Conservation (phyloP, 768 basidiomycete genomes). For the Lyophyllum decastes region DNA sequence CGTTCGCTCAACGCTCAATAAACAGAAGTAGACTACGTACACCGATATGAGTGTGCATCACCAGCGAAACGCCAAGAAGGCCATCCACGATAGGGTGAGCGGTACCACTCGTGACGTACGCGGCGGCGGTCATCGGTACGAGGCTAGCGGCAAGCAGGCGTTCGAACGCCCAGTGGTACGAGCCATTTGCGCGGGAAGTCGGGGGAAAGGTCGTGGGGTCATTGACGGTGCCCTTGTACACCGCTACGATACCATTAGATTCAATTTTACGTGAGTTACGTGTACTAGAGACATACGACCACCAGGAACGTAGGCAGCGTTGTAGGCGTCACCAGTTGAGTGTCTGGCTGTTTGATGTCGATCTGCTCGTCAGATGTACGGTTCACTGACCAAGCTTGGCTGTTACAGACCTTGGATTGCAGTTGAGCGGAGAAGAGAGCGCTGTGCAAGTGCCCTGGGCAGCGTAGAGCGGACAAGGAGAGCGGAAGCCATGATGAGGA, state of each 20-base stretch:
- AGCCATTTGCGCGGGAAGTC: slow-evolving; percentile 80
- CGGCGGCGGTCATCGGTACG: slow-evolving; percentile 85
- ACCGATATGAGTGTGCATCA: slow-evolving; percentile 96
- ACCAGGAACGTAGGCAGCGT: slow-evolving; percentile 57
- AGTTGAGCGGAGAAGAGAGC: slow-evolving; percentile 39
- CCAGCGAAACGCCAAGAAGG: slow-evolving; percentile 79
- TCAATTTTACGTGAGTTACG: too few relatives aligned
- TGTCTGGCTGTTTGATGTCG: slow-evolving; percentile 36
- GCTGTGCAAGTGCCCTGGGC: slow-evolving; percentile 43
- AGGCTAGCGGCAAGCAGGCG: slow-evolving; percentile 85
- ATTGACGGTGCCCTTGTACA: slow-evolving; percentile 91
- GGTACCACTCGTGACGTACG: slow-evolving; percentile 76
- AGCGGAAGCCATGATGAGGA: slow-evolving; percentile 47
- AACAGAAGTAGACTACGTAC: slow-evolving; percentile 52
- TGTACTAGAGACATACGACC: slow-evolving; percentile 58
- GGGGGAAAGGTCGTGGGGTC: slow-evolving; percentile 91
- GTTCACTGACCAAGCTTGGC: too few relatives aligned
- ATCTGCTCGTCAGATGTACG: background rate
- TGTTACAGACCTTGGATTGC: slow-evolving; percentile 39
- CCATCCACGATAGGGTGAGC: slow-evolving; percentile 89
- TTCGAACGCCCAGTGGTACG: slow-evolving; percentile 93
- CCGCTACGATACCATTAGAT: slow-evolving; percentile 45
- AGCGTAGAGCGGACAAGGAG: slow-evolving; percentile 51
- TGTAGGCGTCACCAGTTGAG: slow-evolving; percentile 32
- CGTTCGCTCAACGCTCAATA: background rate